A percentile compares a stretch with the other conserved stretches of the same genome.
Conservation (phyloP, 2,329 filamentous ascomycete species). For the Sclerotinia glacialis region DNA sequence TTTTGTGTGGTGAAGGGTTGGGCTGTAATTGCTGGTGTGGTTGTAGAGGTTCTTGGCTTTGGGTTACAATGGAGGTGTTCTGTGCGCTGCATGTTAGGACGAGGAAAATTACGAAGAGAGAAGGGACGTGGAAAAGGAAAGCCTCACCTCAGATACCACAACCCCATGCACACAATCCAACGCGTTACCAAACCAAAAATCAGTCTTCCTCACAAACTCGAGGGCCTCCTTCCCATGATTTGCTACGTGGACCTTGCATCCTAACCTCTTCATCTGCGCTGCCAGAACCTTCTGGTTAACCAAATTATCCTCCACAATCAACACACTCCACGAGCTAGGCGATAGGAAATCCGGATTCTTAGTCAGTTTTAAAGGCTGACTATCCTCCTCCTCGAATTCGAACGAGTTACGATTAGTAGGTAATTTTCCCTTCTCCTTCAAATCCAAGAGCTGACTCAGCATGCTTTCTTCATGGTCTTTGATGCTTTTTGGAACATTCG, state of each 20-base stretch:
- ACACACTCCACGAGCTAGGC: conserved; percentile 37
- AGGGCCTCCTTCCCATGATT: conserved; percentile 57
- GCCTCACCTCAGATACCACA: conserved; percentile 48
- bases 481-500: conserved; percentile 21
- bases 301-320: conserved; percentile 60
- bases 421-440: conserved; percentile 11
- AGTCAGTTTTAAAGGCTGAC: not conserved
- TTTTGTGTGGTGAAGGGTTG: not conserved
- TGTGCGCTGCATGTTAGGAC: not conserved
- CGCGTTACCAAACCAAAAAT: conserved; percentile 45
- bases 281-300: conserved; percentile 59
- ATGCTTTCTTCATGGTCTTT: conserved; percentile 16
- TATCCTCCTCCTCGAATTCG: conserved; percentile 17
- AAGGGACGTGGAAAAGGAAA: not conserved
- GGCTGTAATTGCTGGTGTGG: not conserved
- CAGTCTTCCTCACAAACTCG: conserved; percentile 37
- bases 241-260: conserved; percentile 46
- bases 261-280: conserved; percentile 49
- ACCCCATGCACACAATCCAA: conserved; percentile 29
- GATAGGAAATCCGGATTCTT: conserved; percentile 1
- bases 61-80: not conserved
- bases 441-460: not conserved
- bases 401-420: conserved; percentile 12
- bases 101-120: not conserved
- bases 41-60: not conserved